These are phyloP conservation scores for Phytophthora boehmeriae DNA, from an alignment of 352 stramenopile species.

Conservation along the genomic window DNA sequence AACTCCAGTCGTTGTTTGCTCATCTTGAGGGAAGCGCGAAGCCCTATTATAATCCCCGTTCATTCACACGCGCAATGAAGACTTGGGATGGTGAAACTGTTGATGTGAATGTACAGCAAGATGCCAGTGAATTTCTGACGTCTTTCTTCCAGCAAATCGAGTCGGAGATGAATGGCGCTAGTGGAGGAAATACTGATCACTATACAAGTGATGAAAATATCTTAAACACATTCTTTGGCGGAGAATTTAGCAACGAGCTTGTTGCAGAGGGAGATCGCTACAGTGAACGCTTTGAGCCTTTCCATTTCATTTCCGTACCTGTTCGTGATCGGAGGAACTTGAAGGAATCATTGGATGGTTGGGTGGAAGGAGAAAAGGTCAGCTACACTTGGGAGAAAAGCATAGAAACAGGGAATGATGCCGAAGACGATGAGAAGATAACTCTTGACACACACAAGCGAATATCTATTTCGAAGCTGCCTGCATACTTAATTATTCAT, in stretches of 20 bases:
- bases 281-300: constrained; percentile 89
- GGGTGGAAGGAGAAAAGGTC: constrained; percentile 90
- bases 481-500: constrained; percentile 92
- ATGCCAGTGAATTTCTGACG: constrained; percentile 93
- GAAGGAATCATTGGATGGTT: constrained; percentile 84
- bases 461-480: constrained; percentile 90
- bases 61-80: constrained; percentile 84
- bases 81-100: constrained; percentile 90
- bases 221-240: constrained; percentile 88
- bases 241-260: constrained; percentile 93
- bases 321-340: constrained; percentile 89
- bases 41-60: constrained; percentile 82
- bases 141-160: constrained; percentile 94
- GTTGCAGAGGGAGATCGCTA: constrained; percentile 87
- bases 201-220: constrained; percentile 73
- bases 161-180: constrained; percentile 88
- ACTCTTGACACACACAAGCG: constrained; percentile 91
- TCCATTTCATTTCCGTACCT: constrained; percentile 91
- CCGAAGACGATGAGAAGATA: constrained; percentile 62
- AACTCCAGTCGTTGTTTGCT: constrained; percentile 92
- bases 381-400: constrained; percentile 90
- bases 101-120: constrained; percentile 92
- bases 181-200: constrained; percentile 29
- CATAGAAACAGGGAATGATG: constrained; percentile 31
- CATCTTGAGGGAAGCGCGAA: constrained; percentile 88